Evolutionary conservation across 2,329 filamentous ascomycete genomes (phyloP).

Genomic region (Delphinella strobiligena): DNA sequence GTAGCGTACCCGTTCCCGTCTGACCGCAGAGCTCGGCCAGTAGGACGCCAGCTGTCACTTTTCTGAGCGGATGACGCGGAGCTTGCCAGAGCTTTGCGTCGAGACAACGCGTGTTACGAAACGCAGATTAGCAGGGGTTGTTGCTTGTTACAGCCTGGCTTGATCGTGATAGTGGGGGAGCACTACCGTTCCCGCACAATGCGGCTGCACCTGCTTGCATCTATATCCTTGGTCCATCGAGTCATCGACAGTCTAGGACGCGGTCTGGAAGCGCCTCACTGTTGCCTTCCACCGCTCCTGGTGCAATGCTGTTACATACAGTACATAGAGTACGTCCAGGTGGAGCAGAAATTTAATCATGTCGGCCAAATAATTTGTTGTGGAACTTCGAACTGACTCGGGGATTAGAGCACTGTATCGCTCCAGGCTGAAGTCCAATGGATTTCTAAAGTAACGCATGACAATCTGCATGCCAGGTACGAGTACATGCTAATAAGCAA

Average conservation of each 20-base stretch:
- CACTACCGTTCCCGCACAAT: not conserved
- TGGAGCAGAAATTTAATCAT: no score
- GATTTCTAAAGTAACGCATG: no score
- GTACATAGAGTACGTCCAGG: no score
- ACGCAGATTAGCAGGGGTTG: slow-evolving; percentile 8
- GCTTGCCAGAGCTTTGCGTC: not conserved
- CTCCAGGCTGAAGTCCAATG: no score
- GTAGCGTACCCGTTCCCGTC: not conserved
- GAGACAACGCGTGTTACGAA: slow-evolving; percentile 5
- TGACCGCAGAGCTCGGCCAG: not conserved
- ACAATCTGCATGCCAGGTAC: no score
- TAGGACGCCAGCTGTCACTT: not conserved
- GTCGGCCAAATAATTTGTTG: no score
- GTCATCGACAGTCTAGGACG: not conserved
- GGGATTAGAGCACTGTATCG: no score
- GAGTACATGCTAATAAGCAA: no score
- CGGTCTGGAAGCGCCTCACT: not conserved
- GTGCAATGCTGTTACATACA: not conserved
- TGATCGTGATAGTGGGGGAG: slow-evolving; percentile 8
- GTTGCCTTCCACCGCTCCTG: not conserved
- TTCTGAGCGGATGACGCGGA: not conserved
- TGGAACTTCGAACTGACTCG: no score
- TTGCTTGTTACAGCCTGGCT: slow-evolving; percentile 6
- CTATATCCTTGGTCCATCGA: not conserved
- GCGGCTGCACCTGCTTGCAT: not conserved